Evolutionary conservation across 2,329 filamentous ascomycete species (phyloP), one percentile per base, ranked within the genome.

Genomic region (Colletotrichum tofieldiae): DNA sequence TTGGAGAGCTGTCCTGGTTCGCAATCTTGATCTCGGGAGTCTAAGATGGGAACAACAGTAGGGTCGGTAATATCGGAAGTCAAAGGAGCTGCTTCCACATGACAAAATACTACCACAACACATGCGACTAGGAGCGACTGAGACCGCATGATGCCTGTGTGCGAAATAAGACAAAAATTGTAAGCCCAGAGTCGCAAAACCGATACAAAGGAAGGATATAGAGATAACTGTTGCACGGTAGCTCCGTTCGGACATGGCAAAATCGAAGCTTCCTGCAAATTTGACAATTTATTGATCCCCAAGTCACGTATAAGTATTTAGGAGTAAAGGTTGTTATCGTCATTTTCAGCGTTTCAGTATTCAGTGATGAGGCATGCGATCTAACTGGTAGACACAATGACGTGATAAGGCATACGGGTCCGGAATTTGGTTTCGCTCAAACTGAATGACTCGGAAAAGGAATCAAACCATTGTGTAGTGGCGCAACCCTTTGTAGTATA

Each of bases 1-100:
- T 47, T 64, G n/a, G 49, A 49, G 11, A 68, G 59, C 32, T 29
- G n/a, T 20, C 49, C 47, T 23, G 56, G 20, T 3, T 26, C 35
- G 56, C 65, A 67, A 9, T 20, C 23, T 23, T 23, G 2, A 43
- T 35, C 55, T 43, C 5, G 9, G 49, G 5, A 7, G 45, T 47
- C 32, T 32, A 55, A 5, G 23, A 16, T 2, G 58, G 11, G 2
- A 26, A 18, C n/a, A 41, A 45, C n/a, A 8, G 5, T 20, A n/a
- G 7, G 12, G 37, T 45, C 37, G 16, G 14, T 18, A 29, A 9
- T 18, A 0, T 3, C 29, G 5, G 2, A 14, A 14, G 9, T 11
- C 7, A 37, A 20, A 20, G 59, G 59, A 3, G 59, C 59, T 6
- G 59, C 59, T n/a, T 51, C 45, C 1, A 62, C 59, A 18, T 20